phyloP scores from a whole-genome alignment of 805 yeast species.

The Debaryomyces maramus region DNA sequence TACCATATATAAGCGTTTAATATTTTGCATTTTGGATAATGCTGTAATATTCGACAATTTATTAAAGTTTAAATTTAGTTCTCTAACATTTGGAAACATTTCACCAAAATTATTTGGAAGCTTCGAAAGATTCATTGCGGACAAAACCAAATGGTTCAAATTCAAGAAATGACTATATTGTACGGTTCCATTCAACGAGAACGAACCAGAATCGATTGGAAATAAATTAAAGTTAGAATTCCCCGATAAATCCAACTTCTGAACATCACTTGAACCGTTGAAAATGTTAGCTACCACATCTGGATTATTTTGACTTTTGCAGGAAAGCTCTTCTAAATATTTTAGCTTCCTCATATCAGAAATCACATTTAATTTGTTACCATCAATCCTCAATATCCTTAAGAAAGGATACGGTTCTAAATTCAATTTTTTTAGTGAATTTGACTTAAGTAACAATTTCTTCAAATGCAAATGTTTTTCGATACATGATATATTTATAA shows the following conservation, averaged over 20 bases:
- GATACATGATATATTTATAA: conserved; percentile 22
- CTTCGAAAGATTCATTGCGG: conserved; percentile 44
- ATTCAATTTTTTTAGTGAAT: conserved; percentile 33
- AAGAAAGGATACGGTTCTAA: conserved; percentile 36
- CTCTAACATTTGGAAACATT: conserved; percentile 47
- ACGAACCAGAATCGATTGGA: background rate
- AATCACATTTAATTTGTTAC: conserved; percentile 32
- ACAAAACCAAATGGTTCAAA: conserved; percentile 41
- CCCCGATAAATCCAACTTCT: conserved; percentile 43
- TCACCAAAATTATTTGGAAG: conserved; percentile 39
- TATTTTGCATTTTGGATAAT: conserved; percentile 31
- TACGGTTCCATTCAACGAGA: background rate
- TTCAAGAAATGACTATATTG: conserved; percentile 26
- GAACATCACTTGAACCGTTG: conserved; percentile 24
- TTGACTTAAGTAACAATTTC: conserved; percentile 39
- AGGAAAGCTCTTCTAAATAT: conserved; percentile 43
- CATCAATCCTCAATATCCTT: conserved; percentile 47
- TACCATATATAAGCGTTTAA: conserved; percentile 42
- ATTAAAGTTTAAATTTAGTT: conserved; percentile 53
- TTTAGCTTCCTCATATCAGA: conserved; percentile 28
- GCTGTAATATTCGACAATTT: conserved; percentile 34
- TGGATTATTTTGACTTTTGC: conserved; percentile 33
- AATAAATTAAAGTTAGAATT: conserved; percentile 19
- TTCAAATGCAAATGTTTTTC: conserved; percentile 31
- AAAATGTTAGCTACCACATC: conserved; percentile 19